A percentile compares a stretch with the other conserved stretches of the same genome.
These are phyloP conservation scores for Metschnikowia anglica DNA, from an alignment of 805 yeast genomes.

Conservation along the genomic window DNA sequence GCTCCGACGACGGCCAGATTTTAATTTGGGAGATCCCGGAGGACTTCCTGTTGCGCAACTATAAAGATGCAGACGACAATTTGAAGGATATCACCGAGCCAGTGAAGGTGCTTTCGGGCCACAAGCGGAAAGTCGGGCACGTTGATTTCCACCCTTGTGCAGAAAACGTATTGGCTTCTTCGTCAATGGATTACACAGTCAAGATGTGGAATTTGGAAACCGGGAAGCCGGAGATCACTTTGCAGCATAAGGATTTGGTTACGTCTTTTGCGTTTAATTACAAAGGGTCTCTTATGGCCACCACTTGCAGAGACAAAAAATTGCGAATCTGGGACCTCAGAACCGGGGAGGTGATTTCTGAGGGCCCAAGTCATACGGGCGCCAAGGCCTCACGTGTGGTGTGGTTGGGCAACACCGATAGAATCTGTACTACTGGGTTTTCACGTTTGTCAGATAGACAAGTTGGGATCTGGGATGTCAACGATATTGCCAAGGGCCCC, in stretches of 20 bases:
- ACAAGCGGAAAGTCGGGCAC: constrained; percentile 90
- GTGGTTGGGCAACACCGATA: constrained; percentile 86
- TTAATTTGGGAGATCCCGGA: constrained; percentile 87
- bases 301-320: constrained; percentile 87
- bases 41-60: constrained; percentile 68
- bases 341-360: constrained; percentile 67
- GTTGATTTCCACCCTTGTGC: constrained; percentile 89
- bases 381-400: constrained; percentile 86
- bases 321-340: constrained; percentile 91
- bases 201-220: constrained; percentile 86
- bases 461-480: constrained; percentile 88
- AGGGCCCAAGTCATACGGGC: constrained; percentile 89
- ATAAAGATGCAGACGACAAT: constrained; percentile 52
- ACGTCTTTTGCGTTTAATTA: constrained; percentile 91
- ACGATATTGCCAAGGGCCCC: constrained; percentile 73
- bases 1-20: constrained; percentile 49
- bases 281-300: constrained; percentile 83
- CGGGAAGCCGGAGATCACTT: constrained; percentile 66
- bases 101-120: constrained; percentile 71
- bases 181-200: constrained; percentile 87
- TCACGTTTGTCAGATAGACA: constrained; percentile 92
- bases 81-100: constrained; percentile 69
- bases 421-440: constrained; percentile 92
- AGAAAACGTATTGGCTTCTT: constrained; percentile 79
- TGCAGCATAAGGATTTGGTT: constrained; percentile 85